Conservation (phyloP, 2,329 filamentous ascomycete genomes). For the Coccinonectria pachysandricola region DNA sequence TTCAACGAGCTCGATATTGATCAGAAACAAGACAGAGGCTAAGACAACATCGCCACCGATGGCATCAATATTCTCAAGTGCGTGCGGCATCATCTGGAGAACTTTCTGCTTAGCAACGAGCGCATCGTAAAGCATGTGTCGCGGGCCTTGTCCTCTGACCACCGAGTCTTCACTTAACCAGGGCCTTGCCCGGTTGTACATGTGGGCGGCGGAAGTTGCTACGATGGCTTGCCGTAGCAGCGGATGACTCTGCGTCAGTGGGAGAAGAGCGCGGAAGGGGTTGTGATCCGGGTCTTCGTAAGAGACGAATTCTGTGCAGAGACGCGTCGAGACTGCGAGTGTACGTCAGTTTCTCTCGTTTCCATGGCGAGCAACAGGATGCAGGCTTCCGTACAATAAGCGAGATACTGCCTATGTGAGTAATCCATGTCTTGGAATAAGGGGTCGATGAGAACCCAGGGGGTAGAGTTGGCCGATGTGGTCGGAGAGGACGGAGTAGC, state of each 20-base stretch:
- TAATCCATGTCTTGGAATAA: conserved; percentile 43
- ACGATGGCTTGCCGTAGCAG: conserved; percentile 37
- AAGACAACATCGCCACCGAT: conserved; percentile 31
- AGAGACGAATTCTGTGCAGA: conserved; percentile 44
- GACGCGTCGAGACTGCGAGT: conserved; percentile 31
- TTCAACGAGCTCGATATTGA: conserved; percentile 41
- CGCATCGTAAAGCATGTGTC: conserved; percentile 30
- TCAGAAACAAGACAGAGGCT: conserved; percentile 37
- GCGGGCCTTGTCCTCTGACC: conserved; percentile 15
- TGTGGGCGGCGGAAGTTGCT: conserved; percentile 37
- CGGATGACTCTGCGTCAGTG: conserved; percentile 30
- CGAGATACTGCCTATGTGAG: conserved; percentile 31
- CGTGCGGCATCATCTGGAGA: conserved; percentile 29
- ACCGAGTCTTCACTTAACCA: conserved; percentile 19
- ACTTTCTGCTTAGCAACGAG: conserved; percentile 36
- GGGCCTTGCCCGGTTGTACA: conserved; percentile 31
- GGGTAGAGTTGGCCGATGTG: conserved; percentile 15
- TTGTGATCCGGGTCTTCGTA: conserved; percentile 33
- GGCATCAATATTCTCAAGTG: conserved; percentile 27
- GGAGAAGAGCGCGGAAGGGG: conserved; percentile 35
- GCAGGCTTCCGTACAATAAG: conserved; percentile 27
- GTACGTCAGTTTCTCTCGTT: conserved; percentile 3
- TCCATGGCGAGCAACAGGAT: conserved; percentile 5
- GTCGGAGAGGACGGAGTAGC: conserved; percentile 8
- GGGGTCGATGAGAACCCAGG: conserved; percentile 33